phyloP scores from a whole-genome alignment of 2,329 filamentous ascomycete genomes.

The Trichoderma lentiforme region DNA sequence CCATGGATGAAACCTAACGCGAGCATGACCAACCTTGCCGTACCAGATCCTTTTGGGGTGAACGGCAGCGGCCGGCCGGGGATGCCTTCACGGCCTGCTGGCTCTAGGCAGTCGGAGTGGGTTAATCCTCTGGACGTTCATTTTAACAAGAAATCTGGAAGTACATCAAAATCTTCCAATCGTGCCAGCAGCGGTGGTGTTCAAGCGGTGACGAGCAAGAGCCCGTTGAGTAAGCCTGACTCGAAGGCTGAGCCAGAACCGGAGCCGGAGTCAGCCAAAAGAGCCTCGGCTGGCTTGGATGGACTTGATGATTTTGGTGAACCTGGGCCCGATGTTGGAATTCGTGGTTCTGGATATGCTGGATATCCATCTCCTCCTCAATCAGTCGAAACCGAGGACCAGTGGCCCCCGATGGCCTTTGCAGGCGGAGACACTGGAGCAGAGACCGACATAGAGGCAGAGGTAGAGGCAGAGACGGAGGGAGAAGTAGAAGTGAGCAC shows the following conservation, averaged over 20 bases:
- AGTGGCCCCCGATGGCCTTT: constrained; percentile 5
- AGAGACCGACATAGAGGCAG: background rate
- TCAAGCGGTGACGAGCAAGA: constrained; percentile 28
- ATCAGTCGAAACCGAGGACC: constrained; percentile 34
- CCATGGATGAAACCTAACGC: constrained; percentile 28
- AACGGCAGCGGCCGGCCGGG: constrained; percentile 31
- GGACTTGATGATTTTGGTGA: constrained; percentile 9
- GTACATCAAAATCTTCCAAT: constrained; percentile 24
- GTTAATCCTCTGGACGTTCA: constrained; percentile 49
- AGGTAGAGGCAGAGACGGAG: constrained; percentile 24
- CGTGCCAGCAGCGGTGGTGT: constrained; percentile 20
- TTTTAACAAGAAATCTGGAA: constrained; percentile 33
- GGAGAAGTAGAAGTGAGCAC: background rate
- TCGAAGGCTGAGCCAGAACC: background rate
- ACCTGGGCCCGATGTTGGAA: constrained; percentile 9
- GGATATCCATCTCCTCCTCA: constrained; percentile 39
- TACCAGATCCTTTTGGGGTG: constrained; percentile 32
- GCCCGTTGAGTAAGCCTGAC: constrained; percentile 38
- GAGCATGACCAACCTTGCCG: constrained; percentile 35
- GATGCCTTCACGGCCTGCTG: constrained; percentile 22
- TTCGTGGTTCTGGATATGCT: constrained; percentile 26
- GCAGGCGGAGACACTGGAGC: background rate
- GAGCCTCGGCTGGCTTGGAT: background rate
- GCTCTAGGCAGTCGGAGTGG: constrained; percentile 38
- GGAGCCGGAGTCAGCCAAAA: background rate